Evolutionary conservation across 371 early-diverging fungal species (phyloP).

Genomic region (Apophysomyces sp.): DNA sequence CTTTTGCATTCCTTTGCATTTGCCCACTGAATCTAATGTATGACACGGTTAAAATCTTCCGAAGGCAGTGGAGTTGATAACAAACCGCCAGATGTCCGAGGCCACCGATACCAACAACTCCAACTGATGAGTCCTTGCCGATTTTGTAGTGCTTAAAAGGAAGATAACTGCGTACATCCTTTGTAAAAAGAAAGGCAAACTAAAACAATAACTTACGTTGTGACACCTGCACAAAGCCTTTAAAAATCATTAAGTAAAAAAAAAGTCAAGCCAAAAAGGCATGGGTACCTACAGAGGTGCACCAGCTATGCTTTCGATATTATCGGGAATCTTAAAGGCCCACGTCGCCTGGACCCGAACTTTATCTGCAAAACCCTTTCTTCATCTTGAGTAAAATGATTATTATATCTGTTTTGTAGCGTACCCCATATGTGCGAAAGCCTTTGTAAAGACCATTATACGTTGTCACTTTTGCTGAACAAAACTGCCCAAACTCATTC

Average conservation of each 20-base stretch:
- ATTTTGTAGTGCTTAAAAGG: conserved; percentile 53
- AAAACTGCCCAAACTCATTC: conserved; percentile 31
- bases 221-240: conserved; percentile 73
- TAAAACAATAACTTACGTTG: conserved; percentile 34
- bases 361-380: conserved; percentile 38
- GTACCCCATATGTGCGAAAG: conserved; percentile 46
- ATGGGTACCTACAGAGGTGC: conserved; percentile 40
- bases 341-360: conserved; percentile 44
- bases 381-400: background rate
- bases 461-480: conserved; percentile 37
- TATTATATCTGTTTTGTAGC: background rate
- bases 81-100: conserved; percentile 66
- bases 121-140: conserved; percentile 53
- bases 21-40: conserved; percentile 57
- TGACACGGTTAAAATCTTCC: background rate
- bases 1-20: conserved; percentile 56
- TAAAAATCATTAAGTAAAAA: background rate
- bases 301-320: conserved; percentile 38
- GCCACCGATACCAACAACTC: conserved; percentile 75
- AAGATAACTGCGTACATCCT: conserved; percentile 22
- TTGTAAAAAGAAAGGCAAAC: background rate
- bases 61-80: background rate
- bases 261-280: background rate
- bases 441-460: conserved; percentile 48
- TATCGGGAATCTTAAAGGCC: conserved; percentile 55